Base-by-base conservation (phyloP, 2,329 filamentous ascomycete genomes). In the Colletotrichum graminicola region DNA sequence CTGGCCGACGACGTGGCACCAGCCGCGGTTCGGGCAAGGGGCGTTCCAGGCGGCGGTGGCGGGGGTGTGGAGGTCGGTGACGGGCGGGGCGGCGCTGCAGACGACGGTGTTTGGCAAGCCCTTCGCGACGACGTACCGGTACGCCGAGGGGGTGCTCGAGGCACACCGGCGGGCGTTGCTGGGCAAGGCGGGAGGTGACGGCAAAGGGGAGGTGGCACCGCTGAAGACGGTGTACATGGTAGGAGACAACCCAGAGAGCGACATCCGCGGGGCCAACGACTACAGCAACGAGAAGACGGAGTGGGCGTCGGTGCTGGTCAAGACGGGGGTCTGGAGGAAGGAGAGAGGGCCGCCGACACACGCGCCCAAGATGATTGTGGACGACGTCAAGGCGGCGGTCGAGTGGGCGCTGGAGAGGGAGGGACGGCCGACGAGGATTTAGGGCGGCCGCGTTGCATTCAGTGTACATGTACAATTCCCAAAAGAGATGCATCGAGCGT, bases 151-250 rank as follows among this genome's bases (percentile, higher is more conserved):
- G 62, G 87, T 93, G 62, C 84, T 98, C 62, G 82, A 89, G 64
- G 82, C 82, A 70, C 90, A 93, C 78, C 85, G 92, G 26, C 80
- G 84, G 29, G 78, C 81, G 21, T 71, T 89, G 32, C 83, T 90
- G 60, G 32, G 63, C 61, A 26, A 72, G 73, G 39, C n/a, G 5
- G 29, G 52, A 72, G 47, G 63, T 74, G 49, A 47, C 73, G 47
- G 62, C 75, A 18, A 66, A 49, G 55, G 61, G 5, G 49, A 66
- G 47, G 76, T 73, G 3, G 80, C 77, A 26, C 86, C 87, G n/a
- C 81, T 97, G 66, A 85, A 86, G 76, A 88, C 87, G 54, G 94
- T 98, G 14, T 98, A 97, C 82, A 98, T 98, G 95, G 89, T 98
- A 52, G 96, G 96, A 7, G 93, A 95, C 78, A 95, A 95, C 77